phyloP scores from a whole-genome alignment of 306 rosid species.

The Hippophae gyantsensis region DNA sequence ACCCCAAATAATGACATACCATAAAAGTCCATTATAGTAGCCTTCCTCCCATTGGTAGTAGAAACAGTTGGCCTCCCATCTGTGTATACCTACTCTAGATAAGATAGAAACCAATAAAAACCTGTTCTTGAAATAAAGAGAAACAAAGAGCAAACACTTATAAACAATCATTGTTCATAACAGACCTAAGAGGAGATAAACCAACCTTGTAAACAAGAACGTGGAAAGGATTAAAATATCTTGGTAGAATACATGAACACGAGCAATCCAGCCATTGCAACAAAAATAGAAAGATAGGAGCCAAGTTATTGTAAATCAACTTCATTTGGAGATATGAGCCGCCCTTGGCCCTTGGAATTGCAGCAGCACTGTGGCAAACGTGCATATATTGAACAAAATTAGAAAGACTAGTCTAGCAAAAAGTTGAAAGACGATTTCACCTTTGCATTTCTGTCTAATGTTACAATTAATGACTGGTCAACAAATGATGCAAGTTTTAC shows the following conservation, averaged over 20 bases:
- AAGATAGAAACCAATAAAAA: conserved; percentile 10
- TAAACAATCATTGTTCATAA: not conserved
- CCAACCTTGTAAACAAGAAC: conserved; percentile 74
- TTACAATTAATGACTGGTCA: not conserved
- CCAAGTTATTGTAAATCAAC: conserved; percentile 74
- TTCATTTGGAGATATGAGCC: conserved; percentile 84
- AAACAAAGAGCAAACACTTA: conserved; percentile 11
- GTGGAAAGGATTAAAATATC: conserved; percentile 76
- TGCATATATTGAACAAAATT: conserved; percentile 15
- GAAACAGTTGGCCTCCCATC: conserved; percentile 66
- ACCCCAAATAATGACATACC: conserved; percentile 34
- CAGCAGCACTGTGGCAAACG: conserved; percentile 58
- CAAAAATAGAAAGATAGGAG: conserved; percentile 67
- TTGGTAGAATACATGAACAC: conserved; percentile 65
- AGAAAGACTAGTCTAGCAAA: not conserved
- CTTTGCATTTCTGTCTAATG: not conserved
- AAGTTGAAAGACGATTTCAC: not conserved
- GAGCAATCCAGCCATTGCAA: conserved; percentile 92
- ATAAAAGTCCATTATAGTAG: conserved; percentile 75
- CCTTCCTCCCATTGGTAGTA: conserved; percentile 73
- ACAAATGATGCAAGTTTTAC: not conserved
- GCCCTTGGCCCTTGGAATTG: conserved; percentile 78
- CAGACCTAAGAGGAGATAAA: conserved; percentile 7
- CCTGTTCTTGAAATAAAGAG: conserved; percentile 9
- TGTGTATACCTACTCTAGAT: conserved; percentile 48